Evolutionary conservation across 768 basidiomycete species (phyloP).

Genomic region (Xanthoconium purpureum): DNA sequence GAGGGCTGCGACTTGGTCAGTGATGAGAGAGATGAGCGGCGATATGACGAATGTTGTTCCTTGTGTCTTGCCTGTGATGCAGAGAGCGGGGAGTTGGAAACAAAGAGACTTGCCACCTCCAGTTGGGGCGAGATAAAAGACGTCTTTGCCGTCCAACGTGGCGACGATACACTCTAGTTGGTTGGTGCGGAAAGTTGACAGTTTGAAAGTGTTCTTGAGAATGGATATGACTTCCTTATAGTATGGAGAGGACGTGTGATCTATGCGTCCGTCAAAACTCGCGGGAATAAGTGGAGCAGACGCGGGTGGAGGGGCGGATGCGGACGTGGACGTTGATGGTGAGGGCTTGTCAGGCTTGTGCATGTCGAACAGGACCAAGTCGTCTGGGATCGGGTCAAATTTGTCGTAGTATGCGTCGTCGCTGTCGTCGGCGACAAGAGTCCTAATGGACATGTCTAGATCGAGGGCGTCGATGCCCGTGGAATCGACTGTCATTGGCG

Average conservation of each 20-base stretch:
- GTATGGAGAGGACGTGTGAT: constrained; percentile 32
- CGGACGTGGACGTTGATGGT: constrained; percentile 3
- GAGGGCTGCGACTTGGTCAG: constrained; percentile 79
- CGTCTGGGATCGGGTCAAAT: constrained; percentile 34
- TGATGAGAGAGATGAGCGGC: constrained; percentile 85
- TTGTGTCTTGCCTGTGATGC: constrained; percentile 60
- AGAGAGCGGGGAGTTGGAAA: constrained; percentile 88
- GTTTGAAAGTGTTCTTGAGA: constrained; percentile 48
- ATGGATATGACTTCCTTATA: constrained; percentile 31
- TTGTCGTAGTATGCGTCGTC: constrained; percentile 50
- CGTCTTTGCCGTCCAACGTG: constrained; percentile 76
- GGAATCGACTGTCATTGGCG: constrained; percentile 2
- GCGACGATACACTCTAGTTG: constrained; percentile 86
- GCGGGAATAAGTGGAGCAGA: not conserved
- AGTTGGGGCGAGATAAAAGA: constrained; percentile 95
- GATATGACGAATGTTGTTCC: constrained; percentile 90
- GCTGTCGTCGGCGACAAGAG: constrained; percentile 30
- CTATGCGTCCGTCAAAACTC: constrained; percentile 15
- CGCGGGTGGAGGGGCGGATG: constrained; percentile 5
- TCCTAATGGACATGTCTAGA: constrained; percentile 19
- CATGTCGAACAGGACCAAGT: constrained; percentile 14
- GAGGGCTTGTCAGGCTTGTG: constrained; percentile 9
- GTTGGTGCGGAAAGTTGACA: constrained; percentile 71
- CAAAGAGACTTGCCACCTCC: constrained; percentile 90
- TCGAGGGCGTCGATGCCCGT: constrained; percentile 21